Base-by-base conservation (phyloP, 352 stramenopile genomes). In the Globisporangium perplexum region DNA sequence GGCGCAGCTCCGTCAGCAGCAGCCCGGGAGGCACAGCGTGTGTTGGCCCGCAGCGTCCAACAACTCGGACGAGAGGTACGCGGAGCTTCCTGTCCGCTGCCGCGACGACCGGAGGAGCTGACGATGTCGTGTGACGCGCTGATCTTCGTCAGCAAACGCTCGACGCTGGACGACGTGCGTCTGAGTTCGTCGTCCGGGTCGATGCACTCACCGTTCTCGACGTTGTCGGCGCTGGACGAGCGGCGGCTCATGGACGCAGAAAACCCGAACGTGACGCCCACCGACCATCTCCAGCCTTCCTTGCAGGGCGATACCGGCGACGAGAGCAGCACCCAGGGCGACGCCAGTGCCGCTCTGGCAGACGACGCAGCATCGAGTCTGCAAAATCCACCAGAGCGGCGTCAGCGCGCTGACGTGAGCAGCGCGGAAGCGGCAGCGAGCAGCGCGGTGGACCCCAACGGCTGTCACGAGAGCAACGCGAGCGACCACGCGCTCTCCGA, bases 31-130 rank as follows among this genome's bases (percentile, higher is more conserved):
- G 20, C 55, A 15, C 23, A 51, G 57, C 33, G 50, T 69, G 18
- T 74, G 62, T 35, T 71, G 66, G 63, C 59, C 66, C 1, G 55
- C 20, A 8, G 50, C 47, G 6, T 67, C 62, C 4, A 59, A 59
- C 44, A 26, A 66, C 54, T 33, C 62, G 53, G 33, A 39, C 14
- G 33, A 18, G 33, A 39, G 33, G 33, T 39, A 12, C 14, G 33
- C 14, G 33, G 8, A 0, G 33, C 33, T 17, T 39, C 8, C 33
- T 6, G 14, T 2, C 8, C 1, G 14, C 12, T 3, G 14, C 7
- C 33, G 14, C 14, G 11, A 6, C 33, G 33, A 6, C 8, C 14
- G 4, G 33, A 14, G 15, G 31, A 38, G 15, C 31, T 38, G 31
- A 38, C 31, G 12, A 38, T 8, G 12, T 18, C n/a, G n/a, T n/a